phyloP scores from a whole-genome alignment of 805 yeast species.

The Candida yuanshanica region DNA sequence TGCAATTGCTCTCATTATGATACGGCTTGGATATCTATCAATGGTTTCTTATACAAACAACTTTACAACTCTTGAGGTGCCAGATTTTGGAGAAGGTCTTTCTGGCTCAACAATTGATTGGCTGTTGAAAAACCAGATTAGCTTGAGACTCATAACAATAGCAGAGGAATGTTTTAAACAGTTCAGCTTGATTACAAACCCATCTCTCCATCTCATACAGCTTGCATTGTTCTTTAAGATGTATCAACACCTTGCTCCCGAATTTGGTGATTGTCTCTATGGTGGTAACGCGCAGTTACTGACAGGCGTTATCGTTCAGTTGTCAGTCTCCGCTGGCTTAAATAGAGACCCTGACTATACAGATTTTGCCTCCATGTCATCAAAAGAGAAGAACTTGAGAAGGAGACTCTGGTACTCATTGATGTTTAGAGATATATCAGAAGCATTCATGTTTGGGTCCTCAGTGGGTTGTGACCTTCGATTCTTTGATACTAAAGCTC shows the following conservation, averaged over 20 bases:
- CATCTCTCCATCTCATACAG: conserved; percentile 39
- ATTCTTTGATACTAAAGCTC: conserved; percentile 6
- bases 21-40: too few species aligned
- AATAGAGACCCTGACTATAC: conserved; percentile 47
- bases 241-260: conserved; percentile 45
- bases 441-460: conserved; percentile 7
- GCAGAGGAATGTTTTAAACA: conserved; percentile 11
- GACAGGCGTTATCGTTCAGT: conserved; percentile 42
- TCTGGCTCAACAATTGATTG: too few species aligned
- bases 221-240: conserved; percentile 43
- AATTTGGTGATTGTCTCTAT: conserved; percentile 49
- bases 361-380: not conserved
- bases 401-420: conserved; percentile 8
- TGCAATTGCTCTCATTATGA: too few species aligned
- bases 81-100: too few species aligned
- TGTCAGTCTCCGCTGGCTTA: conserved; percentile 48
- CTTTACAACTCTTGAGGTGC: too few species aligned
- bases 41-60: too few species aligned
- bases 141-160: too few species aligned
- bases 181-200: conserved; percentile 6
- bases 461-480: conserved; percentile 4
- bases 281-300: conserved; percentile 44
- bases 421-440: conserved; percentile 5
- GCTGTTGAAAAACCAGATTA: too few species aligned
- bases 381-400: conserved; percentile 3